Evolutionary conservation across 495 filamentous ascomycete genomes (phyloP).

Genomic region (Neurospora sp.): DNA sequence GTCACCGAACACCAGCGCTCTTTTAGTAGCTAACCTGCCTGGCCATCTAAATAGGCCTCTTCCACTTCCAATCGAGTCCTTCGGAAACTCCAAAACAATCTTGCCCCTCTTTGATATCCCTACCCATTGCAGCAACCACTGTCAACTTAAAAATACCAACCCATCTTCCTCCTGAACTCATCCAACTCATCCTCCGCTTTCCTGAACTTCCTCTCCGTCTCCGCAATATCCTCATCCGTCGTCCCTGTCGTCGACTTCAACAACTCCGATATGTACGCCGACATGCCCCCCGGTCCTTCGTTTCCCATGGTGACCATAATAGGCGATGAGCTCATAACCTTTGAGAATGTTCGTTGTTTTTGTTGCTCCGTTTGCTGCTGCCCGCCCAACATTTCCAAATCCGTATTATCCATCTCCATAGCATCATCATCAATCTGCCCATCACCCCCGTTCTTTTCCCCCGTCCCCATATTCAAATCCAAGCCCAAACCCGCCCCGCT

Average conservation of each 20-base stretch:
- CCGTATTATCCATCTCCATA: conserved; percentile 17
- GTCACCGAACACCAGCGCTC: background rate
- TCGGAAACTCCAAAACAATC: background rate
- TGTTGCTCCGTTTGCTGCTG: background rate
- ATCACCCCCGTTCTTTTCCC: conserved; percentile 24
- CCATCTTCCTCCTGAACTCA: conserved; percentile 32
- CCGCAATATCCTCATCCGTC: conserved; percentile 30
- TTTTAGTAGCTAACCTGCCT: background rate
- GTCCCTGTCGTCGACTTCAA: background rate
- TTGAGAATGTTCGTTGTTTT: background rate
- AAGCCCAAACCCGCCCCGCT: conserved; percentile 18
- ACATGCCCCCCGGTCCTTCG: background rate
- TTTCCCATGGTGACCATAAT: background rate
- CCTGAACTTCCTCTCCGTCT: conserved; percentile 24
- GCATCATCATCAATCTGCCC: conserved; percentile 4
- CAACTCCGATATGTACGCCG: background rate
- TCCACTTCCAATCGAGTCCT: background rate
- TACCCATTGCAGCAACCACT: background rate
- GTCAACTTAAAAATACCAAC: conserved; percentile 22
- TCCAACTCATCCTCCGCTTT: conserved; percentile 27
- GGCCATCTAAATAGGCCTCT: background rate
- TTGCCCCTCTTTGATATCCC: background rate
- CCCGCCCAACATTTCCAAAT: background rate
- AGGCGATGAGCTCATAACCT: background rate
- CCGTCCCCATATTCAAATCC: conserved; percentile 7